A percentile compares a stretch with the other conserved stretches of the same genome.
These are phyloP conservation scores for Pythium biforme DNA, from an alignment of 352 stramenopile species.

Conservation along the genomic window DNA sequence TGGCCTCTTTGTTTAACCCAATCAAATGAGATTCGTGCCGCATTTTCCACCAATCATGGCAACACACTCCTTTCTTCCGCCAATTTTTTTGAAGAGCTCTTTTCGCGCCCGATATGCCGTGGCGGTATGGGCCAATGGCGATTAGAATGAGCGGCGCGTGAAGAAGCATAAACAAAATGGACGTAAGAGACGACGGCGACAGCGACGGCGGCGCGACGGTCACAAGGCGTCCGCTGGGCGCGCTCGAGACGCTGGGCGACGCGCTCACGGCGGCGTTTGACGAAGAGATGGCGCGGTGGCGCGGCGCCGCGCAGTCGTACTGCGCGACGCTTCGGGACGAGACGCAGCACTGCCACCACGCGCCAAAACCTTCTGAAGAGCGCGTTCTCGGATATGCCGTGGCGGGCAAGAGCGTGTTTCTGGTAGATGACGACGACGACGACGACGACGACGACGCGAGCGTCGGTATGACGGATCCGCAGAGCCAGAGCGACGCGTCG, in stretches of 20 bases:
- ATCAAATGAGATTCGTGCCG: not conserved
- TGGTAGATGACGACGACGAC: not conserved
- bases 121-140: too few relatives aligned
- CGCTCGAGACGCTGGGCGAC: slow-evolving; percentile 11
- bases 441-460: not conserved
- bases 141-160: not conserved
- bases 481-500: slow-evolving; percentile 8
- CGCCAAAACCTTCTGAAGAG: not conserved
- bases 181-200: not conserved
- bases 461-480: not conserved
- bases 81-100: slow-evolving; percentile 10
- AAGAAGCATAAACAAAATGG: not conserved
- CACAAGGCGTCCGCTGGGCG: slow-evolving; percentile 3
- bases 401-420: too few relatives aligned
- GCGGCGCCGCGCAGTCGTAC: slow-evolving; percentile 12
- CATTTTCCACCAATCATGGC: not conserved
- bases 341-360: not conserved
- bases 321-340: slow-evolving; percentile 6
- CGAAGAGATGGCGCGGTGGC: slow-evolving; percentile 11
- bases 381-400: not conserved
- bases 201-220: too few relatives aligned
- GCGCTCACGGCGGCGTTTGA: slow-evolving; percentile 14
- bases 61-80: not conserved
- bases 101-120: slow-evolving; percentile 5
- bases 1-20: not conserved